A percentile compares a stretch with the other conserved stretches of the same genome.
phyloP scores from a whole-genome alignment of 2,329 filamentous ascomycete species.

The Claviceps africana region DNA sequence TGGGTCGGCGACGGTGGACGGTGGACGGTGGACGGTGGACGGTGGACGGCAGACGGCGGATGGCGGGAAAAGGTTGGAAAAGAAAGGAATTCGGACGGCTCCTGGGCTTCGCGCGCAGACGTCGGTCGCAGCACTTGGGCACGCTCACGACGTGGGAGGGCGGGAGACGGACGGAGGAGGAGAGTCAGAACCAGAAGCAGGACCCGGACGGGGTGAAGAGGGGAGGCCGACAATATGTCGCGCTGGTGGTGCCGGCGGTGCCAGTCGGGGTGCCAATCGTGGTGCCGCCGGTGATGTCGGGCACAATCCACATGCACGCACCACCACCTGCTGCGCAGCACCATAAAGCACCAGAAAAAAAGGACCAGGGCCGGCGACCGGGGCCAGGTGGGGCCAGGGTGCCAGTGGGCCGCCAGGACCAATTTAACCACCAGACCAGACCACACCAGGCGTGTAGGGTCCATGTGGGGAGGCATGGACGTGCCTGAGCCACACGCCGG shows the following conservation, averaged over 20 bases:
- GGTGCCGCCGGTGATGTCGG: not conserved
- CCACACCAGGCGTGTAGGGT: not conserved
- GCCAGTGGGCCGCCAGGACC: not conserved
- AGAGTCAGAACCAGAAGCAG: not conserved
- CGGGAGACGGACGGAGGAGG: not conserved
- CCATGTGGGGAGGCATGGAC: constrained; percentile 2
- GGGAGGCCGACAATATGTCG: not conserved
- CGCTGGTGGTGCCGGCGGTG: not conserved
- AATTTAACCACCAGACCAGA: too few species aligned
- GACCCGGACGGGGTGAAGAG: not conserved
- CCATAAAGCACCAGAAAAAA: too few species aligned
- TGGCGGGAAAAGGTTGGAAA: not conserved
- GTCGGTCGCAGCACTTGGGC: too few species aligned
- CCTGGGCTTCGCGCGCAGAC: not conserved
- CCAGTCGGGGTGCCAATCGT: too few species aligned
- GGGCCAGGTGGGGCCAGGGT: too few species aligned
- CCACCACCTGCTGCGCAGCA: too few species aligned
- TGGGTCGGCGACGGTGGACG: too few species aligned
- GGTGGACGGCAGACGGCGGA: too few species aligned
- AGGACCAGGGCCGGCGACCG: too few species aligned
- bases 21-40: too few species aligned
- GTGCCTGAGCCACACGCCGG: not conserved
- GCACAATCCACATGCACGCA: not conserved
- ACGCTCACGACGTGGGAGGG: not conserved
- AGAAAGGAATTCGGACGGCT: not conserved